A percentile compares a stretch with the other conserved stretches of the same genome.
phyloP scores from a whole-genome alignment of 768 basidiomycete genomes.

The Mycena floridula region DNA sequence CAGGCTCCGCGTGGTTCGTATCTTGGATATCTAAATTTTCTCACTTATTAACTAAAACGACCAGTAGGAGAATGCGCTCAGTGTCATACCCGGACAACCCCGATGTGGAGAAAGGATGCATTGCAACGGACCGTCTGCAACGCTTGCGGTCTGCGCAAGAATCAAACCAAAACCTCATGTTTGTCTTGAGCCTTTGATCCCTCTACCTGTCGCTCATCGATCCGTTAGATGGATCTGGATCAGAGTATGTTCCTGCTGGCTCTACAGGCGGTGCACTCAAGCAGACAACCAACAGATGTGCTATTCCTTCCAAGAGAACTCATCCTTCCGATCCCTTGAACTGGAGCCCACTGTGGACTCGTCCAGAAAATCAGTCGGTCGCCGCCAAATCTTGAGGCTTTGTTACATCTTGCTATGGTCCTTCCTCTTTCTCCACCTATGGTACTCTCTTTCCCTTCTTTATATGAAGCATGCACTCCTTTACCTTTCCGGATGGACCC shows the following conservation, averaged over 20 bases:
- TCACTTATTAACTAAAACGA: not conserved
- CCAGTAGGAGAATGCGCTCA: not conserved
- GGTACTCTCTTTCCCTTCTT: not conserved
- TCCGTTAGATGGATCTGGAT: too few relatives aligned
- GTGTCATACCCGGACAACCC: not conserved
- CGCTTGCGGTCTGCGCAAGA: not conserved
- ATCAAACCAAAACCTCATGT: not conserved
- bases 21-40: not conserved
- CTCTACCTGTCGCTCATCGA: not conserved
- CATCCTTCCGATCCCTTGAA: not conserved
- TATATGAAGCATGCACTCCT: too few relatives aligned
- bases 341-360: not conserved
- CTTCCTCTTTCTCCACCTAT: too few relatives aligned
- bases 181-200: not conserved
- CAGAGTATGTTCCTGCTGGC: not conserved
- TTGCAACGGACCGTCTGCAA: not conserved
- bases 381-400: too few relatives aligned
- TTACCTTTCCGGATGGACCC: too few relatives aligned
- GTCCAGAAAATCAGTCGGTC: too few relatives aligned
- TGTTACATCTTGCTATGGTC: too few relatives aligned
- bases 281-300: not conserved
- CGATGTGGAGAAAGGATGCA: not conserved
- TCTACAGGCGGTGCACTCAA: not conserved
- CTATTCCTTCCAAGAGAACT: not conserved
- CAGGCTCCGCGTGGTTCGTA: not conserved